Base-by-base conservation (phyloP, 768 basidiomycete species). In the Serpula lacrymans region DNA sequence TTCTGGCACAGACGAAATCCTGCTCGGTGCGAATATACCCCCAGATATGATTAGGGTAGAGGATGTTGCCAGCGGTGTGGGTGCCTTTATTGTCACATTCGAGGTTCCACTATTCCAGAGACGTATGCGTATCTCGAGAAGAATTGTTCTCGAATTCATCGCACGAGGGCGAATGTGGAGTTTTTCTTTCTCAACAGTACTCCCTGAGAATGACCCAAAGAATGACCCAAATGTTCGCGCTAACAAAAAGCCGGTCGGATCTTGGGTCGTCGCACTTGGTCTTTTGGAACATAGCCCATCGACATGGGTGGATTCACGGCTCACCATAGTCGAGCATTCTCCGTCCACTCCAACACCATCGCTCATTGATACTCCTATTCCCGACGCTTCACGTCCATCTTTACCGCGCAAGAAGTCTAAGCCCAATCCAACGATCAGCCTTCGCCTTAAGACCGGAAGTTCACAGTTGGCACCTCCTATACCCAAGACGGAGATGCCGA, bases 91-190 rank as follows among this genome's bases (percentile, higher is more conserved):
- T 0, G 77, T 69, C 3, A 58, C 67, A 18, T 70, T 84, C 37
- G 63, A 63, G 16, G 64, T 82, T 14, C 68, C 72, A 14, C 68
- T 75, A 30, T 88, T 85, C 58, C 81, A 83, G 56, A 80, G 77
- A 49, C 70, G 85, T n/a, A 82, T 88, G 82, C 66, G 77, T 18
- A 72, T 84, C 11, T 69, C 75, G 17, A 74, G 74, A 42, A 42
- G 62, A 14, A 71, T 85, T 27, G 51, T 47, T 5, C 52, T 84
- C 13, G 84, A 88, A 44, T 87, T 87, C 45, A 81, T 87, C 40
- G 82, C 84, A 6, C 60, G 68, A 57, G 72, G 75, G 72, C n/a
- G n/a, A n/a, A n/a, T n/a, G n/a, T n/a, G n/a, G n/a, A n/a, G n/a
- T n/a, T 43, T 6, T 9, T 42, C 5, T 25, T 12, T 16, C 16